Evolutionary conservation across 2,329 filamentous ascomycete species (phyloP).

Genomic region (Xylaria sp.): DNA sequence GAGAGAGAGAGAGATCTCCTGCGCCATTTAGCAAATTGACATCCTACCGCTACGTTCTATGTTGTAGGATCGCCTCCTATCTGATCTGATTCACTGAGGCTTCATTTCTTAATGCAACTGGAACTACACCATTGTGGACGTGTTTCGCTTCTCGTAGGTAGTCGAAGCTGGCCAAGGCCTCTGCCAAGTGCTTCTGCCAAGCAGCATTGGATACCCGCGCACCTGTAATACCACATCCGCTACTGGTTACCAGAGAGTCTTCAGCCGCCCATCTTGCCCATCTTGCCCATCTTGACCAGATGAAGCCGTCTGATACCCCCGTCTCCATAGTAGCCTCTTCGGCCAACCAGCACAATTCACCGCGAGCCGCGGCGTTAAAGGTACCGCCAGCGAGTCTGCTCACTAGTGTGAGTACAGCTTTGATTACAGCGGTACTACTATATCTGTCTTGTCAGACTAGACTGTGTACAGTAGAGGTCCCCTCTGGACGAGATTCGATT

Average conservation of each 20-base stretch:
- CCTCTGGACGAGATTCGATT: slow-evolving; percentile 11
- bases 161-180: slow-evolving; percentile 2
- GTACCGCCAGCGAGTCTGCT: not conserved
- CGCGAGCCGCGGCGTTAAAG: not conserved
- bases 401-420: not conserved
- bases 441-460: too few species aligned
- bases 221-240: not conserved
- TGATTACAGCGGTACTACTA: not conserved
- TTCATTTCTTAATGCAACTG: slow-evolving; percentile 6
- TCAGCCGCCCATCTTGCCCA: not conserved
- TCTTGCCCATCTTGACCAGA: not conserved
- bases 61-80: slow-evolving; percentile 10
- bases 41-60: not conserved
- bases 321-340: not conserved
- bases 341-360: slow-evolving; percentile 9
- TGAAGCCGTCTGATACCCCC: slow-evolving; percentile 3
- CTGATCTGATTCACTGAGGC: slow-evolving; percentile 7
- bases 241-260: slow-evolving; percentile 4
- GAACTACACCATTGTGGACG: not conserved
- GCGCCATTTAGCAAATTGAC: not conserved
- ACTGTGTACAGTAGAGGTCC: not conserved
- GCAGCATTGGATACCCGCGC: not conserved
- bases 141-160: slow-evolving; percentile 4
- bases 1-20: slow-evolving; percentile 7
- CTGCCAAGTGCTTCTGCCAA: not conserved